Conservation (phyloP, 169 alveolate species). For the Eimeria necatrix region DNA sequence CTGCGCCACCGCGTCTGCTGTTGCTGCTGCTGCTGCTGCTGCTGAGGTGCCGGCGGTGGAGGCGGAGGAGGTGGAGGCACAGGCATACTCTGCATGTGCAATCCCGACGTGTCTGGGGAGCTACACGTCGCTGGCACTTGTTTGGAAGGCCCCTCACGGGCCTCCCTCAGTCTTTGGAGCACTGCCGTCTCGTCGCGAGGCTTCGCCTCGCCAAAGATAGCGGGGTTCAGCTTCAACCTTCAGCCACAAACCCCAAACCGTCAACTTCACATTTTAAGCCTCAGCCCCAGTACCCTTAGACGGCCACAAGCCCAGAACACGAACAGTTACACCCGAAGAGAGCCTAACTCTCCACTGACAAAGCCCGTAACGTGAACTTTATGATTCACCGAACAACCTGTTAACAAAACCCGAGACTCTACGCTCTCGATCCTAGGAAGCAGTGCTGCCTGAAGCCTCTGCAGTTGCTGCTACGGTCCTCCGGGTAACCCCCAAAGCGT, state of each 20-base stretch:
- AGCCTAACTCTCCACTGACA: too few species aligned
- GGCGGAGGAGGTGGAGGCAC: constrained; percentile 46
- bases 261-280: neutral
- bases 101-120: neutral
- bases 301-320: neutral
- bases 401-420: neutral
- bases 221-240: constrained; percentile 45
- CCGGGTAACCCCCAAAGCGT: neutral
- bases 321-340: neutral
- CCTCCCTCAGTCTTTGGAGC: neutral
- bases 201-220: constrained; percentile 42
- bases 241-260: constrained; percentile 7
- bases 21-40: constrained; percentile 60
- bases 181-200: constrained; percentile 52
- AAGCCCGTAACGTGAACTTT: too few species aligned
- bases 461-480: neutral
- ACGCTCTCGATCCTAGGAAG: neutral
- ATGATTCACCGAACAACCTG: neutral
- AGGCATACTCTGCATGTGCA: neutral
- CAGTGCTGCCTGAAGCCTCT: neutral
- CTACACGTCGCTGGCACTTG: neutral
- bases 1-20: constrained; percentile 19
- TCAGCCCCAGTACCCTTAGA: neutral
- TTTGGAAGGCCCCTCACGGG: neutral
- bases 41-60: constrained; percentile 16